A percentile compares a stretch with the other conserved stretches of the same genome.
Evolutionary conservation across 257 asterid genomes (phyloP).

Genomic region (Paraleonurus japonicus): DNA sequence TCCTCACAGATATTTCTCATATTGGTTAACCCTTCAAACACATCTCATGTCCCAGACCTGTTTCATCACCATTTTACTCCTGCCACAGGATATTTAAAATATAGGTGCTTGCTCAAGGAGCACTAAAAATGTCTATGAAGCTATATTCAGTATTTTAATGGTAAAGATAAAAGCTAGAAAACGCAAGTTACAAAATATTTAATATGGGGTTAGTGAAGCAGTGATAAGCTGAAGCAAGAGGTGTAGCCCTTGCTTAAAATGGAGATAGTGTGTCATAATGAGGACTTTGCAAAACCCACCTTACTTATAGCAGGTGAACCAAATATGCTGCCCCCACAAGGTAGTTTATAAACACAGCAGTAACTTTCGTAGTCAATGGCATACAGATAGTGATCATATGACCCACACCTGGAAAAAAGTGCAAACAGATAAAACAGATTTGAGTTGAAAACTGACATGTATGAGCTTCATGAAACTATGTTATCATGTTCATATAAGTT

Average conservation of each 20-base stretch:
- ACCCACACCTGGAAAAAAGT: slow-evolving; percentile 79
- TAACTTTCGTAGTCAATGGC: slow-evolving; percentile 78
- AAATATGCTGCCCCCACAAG: slow-evolving; percentile 87
- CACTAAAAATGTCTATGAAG: too few species aligned
- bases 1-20: too few species aligned
- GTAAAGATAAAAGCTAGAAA: background rate
- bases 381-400: slow-evolving; percentile 82
- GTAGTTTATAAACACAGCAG: slow-evolving; percentile 59
- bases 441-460: slow-evolving; percentile 12
- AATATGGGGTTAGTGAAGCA: background rate
- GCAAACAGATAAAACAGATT: slow-evolving; percentile 13
- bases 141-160: too few species aligned
- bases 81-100: too few species aligned
- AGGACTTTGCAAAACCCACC: slow-evolving; percentile 45
- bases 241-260: background rate
- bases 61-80: too few species aligned
- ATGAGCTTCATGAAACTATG: slow-evolving; percentile 15
- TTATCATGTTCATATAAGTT: background rate
- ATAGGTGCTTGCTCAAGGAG: too few species aligned
- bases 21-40: too few species aligned
- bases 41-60: too few species aligned
- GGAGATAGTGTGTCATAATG: slow-evolving; percentile 1
- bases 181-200: background rate
- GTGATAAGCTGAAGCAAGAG: slow-evolving; percentile 12
- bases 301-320: slow-evolving; percentile 87